Conservation (phyloP, 225 moss, liverwort and hornwort genomes). For the Marchantia polymorpha region DNA sequence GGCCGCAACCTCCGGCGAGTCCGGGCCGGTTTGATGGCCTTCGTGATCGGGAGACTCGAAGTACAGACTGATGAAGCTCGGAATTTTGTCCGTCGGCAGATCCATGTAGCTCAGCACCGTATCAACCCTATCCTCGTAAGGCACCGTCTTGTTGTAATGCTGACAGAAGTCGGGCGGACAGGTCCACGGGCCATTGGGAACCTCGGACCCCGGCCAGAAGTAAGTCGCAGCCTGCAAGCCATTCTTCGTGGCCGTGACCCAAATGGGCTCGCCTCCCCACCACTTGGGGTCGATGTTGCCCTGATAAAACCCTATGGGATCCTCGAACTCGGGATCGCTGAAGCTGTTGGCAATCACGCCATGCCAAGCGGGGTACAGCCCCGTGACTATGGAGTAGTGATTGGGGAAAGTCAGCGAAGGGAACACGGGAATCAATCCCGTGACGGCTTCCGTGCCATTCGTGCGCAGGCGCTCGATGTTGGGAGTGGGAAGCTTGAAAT, state of each 20-base stretch:
- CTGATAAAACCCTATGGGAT: slow-evolving; percentile 48
- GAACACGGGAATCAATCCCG: slow-evolving; percentile 83
- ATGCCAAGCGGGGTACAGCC: slow-evolving; percentile 92
- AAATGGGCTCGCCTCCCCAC: slow-evolving; percentile 95
- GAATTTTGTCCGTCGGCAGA: slow-evolving; percentile 48
- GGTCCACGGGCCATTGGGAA: slow-evolving; percentile 73
- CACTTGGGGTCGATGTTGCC: slow-evolving; percentile 80
- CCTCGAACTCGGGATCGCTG: slow-evolving; percentile 55
- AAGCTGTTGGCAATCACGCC: slow-evolving; percentile 78
- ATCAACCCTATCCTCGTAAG: slow-evolving; percentile 82
- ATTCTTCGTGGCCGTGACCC: slow-evolving; percentile 85
- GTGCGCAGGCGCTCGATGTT: slow-evolving; percentile 64
- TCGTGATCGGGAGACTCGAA: slow-evolving; percentile 82
- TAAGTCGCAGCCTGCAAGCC: slow-evolving; percentile 86
- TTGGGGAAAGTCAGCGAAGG: slow-evolving; percentile 93
- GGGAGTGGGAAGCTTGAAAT: slow-evolving; percentile 76
- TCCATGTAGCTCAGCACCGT: slow-evolving; percentile 69
- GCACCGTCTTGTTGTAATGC: slow-evolving; percentile 65
- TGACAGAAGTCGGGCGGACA: slow-evolving; percentile 65
- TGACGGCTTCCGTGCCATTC: slow-evolving; percentile 79
- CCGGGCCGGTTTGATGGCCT: slow-evolving; percentile 73
- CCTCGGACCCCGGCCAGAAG: slow-evolving; percentile 98
- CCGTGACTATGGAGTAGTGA: slow-evolving; percentile 92
- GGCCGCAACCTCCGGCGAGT: slow-evolving; percentile 64
- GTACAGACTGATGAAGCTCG: slow-evolving; percentile 77